These are phyloP conservation scores for Lycium ferocissimum DNA, from an alignment of 257 asterid species.

Conservation along the genomic window DNA sequence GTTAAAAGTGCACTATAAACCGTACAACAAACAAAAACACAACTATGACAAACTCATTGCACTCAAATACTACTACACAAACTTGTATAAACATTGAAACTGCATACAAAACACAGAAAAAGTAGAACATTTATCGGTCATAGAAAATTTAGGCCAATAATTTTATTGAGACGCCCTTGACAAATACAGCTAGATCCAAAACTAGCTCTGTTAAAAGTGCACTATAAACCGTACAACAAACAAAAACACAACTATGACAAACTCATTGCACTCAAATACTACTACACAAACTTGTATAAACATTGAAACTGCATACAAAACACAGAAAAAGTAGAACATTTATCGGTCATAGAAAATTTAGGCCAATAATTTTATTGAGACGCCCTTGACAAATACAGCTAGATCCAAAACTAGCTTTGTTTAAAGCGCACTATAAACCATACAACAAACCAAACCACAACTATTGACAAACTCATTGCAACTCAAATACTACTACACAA, in stretches of 20 bases:
- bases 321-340: neutral
- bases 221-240: neutral
- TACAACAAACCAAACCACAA: neutral
- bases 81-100: neutral
- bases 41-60: neutral
- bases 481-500: neutral
- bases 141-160: too few species aligned
- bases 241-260: neutral
- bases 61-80: neutral
- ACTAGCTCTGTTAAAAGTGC: neutral
- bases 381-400: neutral
- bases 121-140: too few species aligned
- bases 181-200: constrained; percentile 2
- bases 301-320: neutral
- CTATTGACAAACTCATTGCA: too few species aligned
- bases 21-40: neutral
- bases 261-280: neutral
- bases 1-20: neutral
- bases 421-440: neutral
- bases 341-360: too few species aligned
- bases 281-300: neutral
- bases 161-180: too few species aligned
- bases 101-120: constrained; percentile 5
- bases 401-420: neutral
- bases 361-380: too few species aligned